phyloP scores from a whole-genome alignment of 768 basidiomycete genomes.

The Boletus reticuloceps region DNA sequence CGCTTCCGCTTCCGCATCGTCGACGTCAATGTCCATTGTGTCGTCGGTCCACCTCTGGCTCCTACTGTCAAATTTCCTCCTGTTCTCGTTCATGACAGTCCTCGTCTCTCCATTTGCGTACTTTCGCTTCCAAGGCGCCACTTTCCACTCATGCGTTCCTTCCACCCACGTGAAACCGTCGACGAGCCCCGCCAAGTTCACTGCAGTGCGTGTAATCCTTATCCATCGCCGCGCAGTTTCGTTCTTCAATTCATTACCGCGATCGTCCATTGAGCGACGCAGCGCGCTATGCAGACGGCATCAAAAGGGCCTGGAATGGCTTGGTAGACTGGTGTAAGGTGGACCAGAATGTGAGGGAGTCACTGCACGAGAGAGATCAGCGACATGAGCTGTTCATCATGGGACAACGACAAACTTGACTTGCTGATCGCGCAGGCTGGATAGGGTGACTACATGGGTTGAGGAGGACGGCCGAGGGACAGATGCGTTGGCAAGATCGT shows the following conservation, averaged over 20 bases:
- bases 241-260: constrained; percentile 18
- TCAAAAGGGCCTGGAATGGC: constrained; percentile 38
- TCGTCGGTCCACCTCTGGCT: constrained; percentile 65
- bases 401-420: constrained; percentile 44
- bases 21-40: constrained; percentile 69
- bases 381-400: constrained; percentile 30
- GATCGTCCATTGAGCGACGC: constrained; percentile 41
- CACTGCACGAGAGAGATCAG: constrained; percentile 28
- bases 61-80: constrained; percentile 62
- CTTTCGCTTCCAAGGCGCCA: constrained; percentile 65
- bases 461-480: no score
- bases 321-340: constrained; percentile 40
- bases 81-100: constrained; percentile 63
- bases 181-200: constrained; percentile 65
- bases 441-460: constrained; percentile 61
- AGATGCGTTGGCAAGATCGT: no score
- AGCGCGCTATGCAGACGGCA: constrained; percentile 32
- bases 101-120: constrained; percentile 66
- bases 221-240: constrained; percentile 67
- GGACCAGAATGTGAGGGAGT: constrained; percentile 43
- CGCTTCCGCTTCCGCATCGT: constrained; percentile 43
- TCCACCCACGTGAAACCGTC: constrained; percentile 73
- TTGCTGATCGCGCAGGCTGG: constrained; percentile 44
- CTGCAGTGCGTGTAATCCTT: constrained; percentile 66
- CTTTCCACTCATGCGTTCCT: constrained; percentile 56